Evolutionary conservation across 164 flowering plant species (phyloP), one percentile per base, ranked within the genome.

Genomic region (Kalanchoe fedtschenkoi): DNA sequence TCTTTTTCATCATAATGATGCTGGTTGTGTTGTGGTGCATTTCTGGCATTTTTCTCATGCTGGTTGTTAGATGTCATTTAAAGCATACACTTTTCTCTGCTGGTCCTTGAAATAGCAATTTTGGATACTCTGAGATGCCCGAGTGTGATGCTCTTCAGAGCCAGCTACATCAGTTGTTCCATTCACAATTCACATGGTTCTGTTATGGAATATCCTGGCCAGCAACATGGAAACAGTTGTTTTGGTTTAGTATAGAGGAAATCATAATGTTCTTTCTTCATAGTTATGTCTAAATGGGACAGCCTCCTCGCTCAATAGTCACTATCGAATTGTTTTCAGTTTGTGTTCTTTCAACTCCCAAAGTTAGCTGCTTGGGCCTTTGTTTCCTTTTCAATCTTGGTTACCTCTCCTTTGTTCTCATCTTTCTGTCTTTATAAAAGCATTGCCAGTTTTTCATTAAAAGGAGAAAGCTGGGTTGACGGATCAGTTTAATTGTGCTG

Each of bases 401-500:
- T n/a, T n/a, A n/a, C n/a, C n/a, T n/a, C n/a, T n/a, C n/a, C n/a
- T n/a, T n/a, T n/a, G n/a, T n/a, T n/a, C n/a, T n/a, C n/a, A n/a
- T n/a, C n/a, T n/a, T n/a, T n/a, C n/a, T n/a, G n/a, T n/a, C n/a
- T 75, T 84, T 56, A 84, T 84, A 6, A 86, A 84, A 63, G 84
- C 83, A 0, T 70, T 84, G 24, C 89, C 89, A 22, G 84, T 84
- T 15, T 82, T 84, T 57, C 65, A 67, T 42, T 84, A 77, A 58
- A 78, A 72, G 60, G 86, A 82, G 68, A 74, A 82, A 8, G 76
- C 77, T 51, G 89, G 89, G 61, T 58, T 79, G 28, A 80, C 78
- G 32, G 85, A 82, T 67, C 84, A 80, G 11, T 78, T 84, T 70
- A 86, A 84, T 70, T 84, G 89, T 73, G 83, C 86, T 35, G 89